phyloP scores from a whole-genome alignment of 192 early-diverging fungal genomes.

The Coemansia sp. region DNA sequence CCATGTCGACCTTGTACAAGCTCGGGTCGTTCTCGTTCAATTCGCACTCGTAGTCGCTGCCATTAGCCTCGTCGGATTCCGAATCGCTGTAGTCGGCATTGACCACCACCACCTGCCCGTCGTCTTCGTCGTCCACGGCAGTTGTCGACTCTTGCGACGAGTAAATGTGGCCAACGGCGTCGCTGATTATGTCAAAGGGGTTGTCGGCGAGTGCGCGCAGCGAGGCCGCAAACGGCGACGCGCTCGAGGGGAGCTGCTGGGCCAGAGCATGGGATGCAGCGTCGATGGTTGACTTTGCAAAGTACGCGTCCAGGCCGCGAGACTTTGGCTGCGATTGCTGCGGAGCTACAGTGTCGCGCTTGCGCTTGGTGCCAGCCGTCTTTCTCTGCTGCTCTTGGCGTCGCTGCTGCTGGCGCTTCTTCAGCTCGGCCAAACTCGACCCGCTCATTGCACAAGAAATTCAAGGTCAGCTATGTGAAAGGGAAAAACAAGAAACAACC shows the following conservation, averaged over 20 bases:
- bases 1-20: slow-evolving; percentile 15
- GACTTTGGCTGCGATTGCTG: slow-evolving; percentile 2
- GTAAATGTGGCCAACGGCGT: slow-evolving; percentile 1
- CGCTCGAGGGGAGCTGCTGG: neutral
- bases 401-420: slow-evolving; percentile 35
- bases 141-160: neutral
- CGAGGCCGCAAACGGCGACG: slow-evolving; percentile 33
- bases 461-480: neutral
- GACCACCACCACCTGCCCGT: slow-evolving; percentile 10
- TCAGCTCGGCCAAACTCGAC: slow-evolving; percentile 26
- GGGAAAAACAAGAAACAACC: neutral
- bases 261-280: neutral
- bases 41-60: slow-evolving; percentile 17
- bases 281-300: slow-evolving; percentile 4
- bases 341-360: slow-evolving; percentile 10
- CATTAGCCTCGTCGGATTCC: slow-evolving; percentile 6
- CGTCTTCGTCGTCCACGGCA: neutral
- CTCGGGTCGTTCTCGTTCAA: slow-evolving; percentile 42
- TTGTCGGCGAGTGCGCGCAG: slow-evolving; percentile 22
- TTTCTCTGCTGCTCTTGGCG: slow-evolving; percentile 21
- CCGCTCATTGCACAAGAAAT: too few species aligned
- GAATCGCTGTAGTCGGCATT: slow-evolving; percentile 11
- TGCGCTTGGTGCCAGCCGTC: slow-evolving; percentile 11
- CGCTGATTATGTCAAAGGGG: slow-evolving; percentile 43
- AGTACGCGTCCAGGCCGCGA: slow-evolving; percentile 11